A percentile compares a stretch with the other conserved stretches of the same genome.
Evolutionary conservation across 805 yeast genomes (phyloP).

Genomic region (Vanderwaltozyma polyspora): DNA sequence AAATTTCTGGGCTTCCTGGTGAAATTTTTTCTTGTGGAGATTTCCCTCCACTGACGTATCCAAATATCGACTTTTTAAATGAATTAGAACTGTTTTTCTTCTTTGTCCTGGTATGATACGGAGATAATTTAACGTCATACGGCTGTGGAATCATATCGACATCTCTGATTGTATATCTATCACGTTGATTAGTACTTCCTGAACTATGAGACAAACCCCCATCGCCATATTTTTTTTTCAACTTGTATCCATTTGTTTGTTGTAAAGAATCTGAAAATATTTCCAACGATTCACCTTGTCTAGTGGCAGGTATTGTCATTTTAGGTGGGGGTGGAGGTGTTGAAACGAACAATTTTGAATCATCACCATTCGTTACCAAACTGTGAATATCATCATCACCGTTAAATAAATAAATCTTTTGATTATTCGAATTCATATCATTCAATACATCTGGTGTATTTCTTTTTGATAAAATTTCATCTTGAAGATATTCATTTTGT

Average conservation of each 20-base stretch:
- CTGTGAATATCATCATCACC: slow-evolving; percentile 28
- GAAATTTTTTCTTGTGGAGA: slow-evolving; percentile 4
- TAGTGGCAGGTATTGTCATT: slow-evolving; percentile 74
- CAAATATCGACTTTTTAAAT: slow-evolving; percentile 20
- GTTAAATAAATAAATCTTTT: slow-evolving; percentile 18
- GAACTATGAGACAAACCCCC: slow-evolving; percentile 2
- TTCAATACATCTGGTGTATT: slow-evolving; percentile 1
- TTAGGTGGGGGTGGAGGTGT: slow-evolving; percentile 50
- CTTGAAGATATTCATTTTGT: neutral
- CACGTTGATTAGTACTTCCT: slow-evolving; percentile 5
- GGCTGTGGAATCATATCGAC: slow-evolving; percentile 14
- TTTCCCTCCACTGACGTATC: slow-evolving; percentile 10
- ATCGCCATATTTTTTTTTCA: slow-evolving; percentile 3
- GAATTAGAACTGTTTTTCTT: slow-evolving; percentile 10
- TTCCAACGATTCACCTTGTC: slow-evolving; percentile 70
- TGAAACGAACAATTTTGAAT: slow-evolving; percentile 26
- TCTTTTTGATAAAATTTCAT: neutral
- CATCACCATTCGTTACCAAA: slow-evolving; percentile 25
- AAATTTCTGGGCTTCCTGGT: neutral
- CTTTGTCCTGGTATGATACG: slow-evolving; percentile 3
- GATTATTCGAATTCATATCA: slow-evolving; percentile 4
- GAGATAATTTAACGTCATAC: slow-evolving; percentile 2
- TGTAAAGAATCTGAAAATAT: slow-evolving; percentile 34
- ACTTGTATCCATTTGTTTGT: neutral
- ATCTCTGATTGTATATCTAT: slow-evolving; percentile 20